phyloP scores from a whole-genome alignment of 306 rosid species.

The Coriaria nepalensis region DNA sequence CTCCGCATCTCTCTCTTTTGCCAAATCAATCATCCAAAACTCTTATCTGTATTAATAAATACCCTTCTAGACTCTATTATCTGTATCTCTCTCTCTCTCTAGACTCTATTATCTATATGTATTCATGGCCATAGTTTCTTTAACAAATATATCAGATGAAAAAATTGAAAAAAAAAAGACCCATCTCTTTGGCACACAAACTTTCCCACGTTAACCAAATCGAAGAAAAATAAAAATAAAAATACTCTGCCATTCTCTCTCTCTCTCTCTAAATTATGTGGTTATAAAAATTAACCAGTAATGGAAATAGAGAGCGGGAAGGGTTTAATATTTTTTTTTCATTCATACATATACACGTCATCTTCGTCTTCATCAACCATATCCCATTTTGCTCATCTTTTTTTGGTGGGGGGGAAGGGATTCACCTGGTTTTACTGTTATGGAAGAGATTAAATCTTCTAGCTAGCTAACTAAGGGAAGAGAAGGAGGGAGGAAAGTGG shows the following conservation, averaged over 20 bases:
- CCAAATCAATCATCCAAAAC: constrained; percentile 29
- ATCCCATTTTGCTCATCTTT: too few species aligned
- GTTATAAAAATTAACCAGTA: constrained; percentile 28
- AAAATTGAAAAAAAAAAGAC: constrained; percentile 27
- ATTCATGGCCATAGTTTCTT: not conserved
- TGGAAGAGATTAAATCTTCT: not conserved
- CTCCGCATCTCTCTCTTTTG: not conserved
- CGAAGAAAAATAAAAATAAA: constrained; percentile 34
- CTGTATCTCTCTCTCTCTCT: not conserved
- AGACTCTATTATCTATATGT: constrained; percentile 15
- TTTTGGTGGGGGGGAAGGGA: too few species aligned
- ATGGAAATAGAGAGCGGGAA: constrained; percentile 58
- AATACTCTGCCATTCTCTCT: constrained; percentile 21
- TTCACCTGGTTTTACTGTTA: constrained; percentile 31
- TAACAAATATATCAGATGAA: not conserved
- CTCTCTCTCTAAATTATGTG: not conserved
- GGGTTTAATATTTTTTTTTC: constrained; percentile 18
- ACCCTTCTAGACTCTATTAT: not conserved
- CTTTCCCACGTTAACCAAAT: constrained; percentile 97
- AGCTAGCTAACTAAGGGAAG: too few species aligned
- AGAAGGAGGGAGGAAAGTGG: too few species aligned
- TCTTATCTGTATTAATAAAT: constrained; percentile 13
- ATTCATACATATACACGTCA: not conserved
- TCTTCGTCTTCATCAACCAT: too few species aligned
- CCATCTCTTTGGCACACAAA: constrained; percentile 55